Evolutionary conservation across 495 filamentous ascomycete species (phyloP).

Genomic region (Aspergillus steynii): DNA sequence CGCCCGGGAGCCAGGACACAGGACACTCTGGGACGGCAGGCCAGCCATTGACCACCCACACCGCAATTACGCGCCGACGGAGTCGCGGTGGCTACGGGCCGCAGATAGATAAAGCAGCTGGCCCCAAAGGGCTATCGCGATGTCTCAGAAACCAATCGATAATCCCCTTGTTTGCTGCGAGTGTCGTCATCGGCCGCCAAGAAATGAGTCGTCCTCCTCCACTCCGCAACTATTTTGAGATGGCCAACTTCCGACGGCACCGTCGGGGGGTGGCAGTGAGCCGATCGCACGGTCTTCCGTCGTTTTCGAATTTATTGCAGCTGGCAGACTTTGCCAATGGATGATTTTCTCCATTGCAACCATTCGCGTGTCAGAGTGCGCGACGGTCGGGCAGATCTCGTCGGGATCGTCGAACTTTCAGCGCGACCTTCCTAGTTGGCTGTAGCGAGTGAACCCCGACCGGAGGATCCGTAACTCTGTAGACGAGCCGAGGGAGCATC

Average conservation of each 20-base stretch:
- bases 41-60: neutral
- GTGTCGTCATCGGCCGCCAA: constrained; percentile 23
- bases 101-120: constrained; percentile 3
- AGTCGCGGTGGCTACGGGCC: neutral
- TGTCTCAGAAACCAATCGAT: constrained; percentile 14
- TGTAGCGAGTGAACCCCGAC: no score
- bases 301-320: neutral
- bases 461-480: no score
- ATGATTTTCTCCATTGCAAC: no score
- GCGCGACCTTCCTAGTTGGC: no score
- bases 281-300: neutral
- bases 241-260: constrained; percentile 3
- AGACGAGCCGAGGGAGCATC: no score
- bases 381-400: no score
- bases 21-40: no score
- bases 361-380: no score
- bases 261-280: neutral
- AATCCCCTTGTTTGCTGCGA: constrained; percentile 16
- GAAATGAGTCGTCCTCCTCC: constrained; percentile 6
- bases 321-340: no score
- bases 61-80: neutral
- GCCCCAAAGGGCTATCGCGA: neutral
- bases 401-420: no score
- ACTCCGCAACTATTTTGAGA: constrained; percentile 6
- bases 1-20: no score